These are phyloP conservation scores for Sporisorium iseilematis-ciliati DNA, from an alignment of 1,284 basidiomycete species.

Conservation along the genomic window DNA sequence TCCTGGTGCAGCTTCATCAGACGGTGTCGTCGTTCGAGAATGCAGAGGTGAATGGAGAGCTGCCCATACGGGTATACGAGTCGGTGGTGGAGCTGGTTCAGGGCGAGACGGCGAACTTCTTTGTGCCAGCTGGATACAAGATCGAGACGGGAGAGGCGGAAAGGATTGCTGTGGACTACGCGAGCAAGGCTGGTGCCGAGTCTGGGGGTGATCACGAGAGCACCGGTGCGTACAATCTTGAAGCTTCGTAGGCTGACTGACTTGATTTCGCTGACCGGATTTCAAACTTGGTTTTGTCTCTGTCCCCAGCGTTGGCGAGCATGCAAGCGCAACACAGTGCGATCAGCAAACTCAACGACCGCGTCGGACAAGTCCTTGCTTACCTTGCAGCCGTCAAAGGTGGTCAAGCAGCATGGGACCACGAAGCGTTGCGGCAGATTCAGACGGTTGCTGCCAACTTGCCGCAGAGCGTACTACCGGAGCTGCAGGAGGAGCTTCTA, in stretches of 20 bases:
- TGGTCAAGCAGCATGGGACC: slow-evolving; percentile 64
- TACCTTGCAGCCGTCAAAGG: slow-evolving; percentile 72
- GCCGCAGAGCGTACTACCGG: slow-evolving; percentile 47
- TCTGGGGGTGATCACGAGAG: slow-evolving; percentile 78
- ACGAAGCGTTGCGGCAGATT: slow-evolving; percentile 84
- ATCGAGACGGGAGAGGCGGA: slow-evolving; percentile 99
- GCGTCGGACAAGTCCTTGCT: slow-evolving; percentile 83
- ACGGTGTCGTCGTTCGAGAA: slow-evolving; percentile 32
- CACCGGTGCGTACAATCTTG: slow-evolving; percentile 65
- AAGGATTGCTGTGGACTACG: slow-evolving; percentile 96
- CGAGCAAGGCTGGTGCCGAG: slow-evolving; percentile 81
- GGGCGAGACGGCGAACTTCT: slow-evolving; percentile 69
- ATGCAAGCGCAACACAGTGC: slow-evolving; percentile 92
- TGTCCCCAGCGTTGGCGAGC: slow-evolving; percentile 81
- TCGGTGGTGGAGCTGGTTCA: slow-evolving; percentile 55
- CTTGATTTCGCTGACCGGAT: not conserved
- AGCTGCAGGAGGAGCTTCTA: slow-evolving; percentile 53
- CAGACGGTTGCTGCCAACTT: slow-evolving; percentile 83
- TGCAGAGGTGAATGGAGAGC: slow-evolving; percentile 48
- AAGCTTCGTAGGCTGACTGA: not conserved
- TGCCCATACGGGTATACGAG: slow-evolving; percentile 62
- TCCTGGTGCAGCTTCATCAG: slow-evolving; percentile 73
- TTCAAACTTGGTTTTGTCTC: not conserved
- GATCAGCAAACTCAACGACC: slow-evolving; percentile 93
- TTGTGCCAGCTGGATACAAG: slow-evolving; percentile 82